Evolutionary conservation across 805 yeast genomes (phyloP).

Genomic region (Candida michaelii): DNA sequence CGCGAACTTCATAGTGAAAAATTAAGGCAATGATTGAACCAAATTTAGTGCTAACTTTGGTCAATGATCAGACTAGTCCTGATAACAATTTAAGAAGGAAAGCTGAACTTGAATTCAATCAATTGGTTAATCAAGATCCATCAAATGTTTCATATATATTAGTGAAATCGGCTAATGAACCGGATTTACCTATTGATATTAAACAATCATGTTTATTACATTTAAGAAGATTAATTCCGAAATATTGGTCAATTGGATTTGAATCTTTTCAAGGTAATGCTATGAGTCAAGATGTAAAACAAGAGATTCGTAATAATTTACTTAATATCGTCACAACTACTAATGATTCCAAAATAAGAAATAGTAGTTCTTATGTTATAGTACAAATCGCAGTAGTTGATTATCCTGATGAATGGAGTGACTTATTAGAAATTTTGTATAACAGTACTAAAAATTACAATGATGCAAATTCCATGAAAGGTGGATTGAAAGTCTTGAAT

Average conservation of each 20-base stretch:
- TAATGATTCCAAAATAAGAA: conserved; percentile 59
- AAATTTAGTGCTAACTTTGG: conserved; percentile 5
- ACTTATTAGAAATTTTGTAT: conserved; percentile 52
- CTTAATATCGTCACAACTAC: conserved; percentile 45
- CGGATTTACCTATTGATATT: conserved; percentile 25
- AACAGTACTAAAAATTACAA: conserved; percentile 31
- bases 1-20: neutral
- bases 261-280: conserved; percentile 71
- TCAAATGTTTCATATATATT: conserved; percentile 45
- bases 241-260: conserved; percentile 83
- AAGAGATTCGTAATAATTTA: conserved; percentile 48
- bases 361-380: conserved; percentile 68
- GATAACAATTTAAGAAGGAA: conserved; percentile 51
- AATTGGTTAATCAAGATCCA: conserved; percentile 48
- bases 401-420: conserved; percentile 96
- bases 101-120: conserved; percentile 53
- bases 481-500: conserved; percentile 59
- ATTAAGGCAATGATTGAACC: neutral
- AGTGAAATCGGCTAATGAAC: conserved; percentile 37
- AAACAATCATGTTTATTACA: conserved; percentile 69
- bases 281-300: conserved; percentile 52
- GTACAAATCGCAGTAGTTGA: conserved; percentile 86
- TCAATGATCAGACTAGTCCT: conserved; percentile 35
- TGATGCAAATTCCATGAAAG: conserved; percentile 40
- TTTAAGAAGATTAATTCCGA: conserved; percentile 64